Base-by-base conservation (phyloP, 2,329 filamentous ascomycete genomes). In the Cladosporium sphaerospermum region DNA sequence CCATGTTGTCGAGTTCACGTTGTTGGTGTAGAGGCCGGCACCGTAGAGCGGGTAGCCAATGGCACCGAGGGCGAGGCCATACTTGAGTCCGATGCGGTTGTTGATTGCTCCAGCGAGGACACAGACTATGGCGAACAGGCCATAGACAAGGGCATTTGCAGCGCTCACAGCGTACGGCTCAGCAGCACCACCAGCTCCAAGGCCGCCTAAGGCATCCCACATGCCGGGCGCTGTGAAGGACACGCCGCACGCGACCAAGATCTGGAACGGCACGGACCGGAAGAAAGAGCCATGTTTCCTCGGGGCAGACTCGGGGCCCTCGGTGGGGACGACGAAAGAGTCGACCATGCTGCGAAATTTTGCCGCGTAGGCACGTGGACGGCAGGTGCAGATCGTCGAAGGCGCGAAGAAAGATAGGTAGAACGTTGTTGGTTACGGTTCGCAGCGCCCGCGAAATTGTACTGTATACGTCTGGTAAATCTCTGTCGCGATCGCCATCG, bases 1-100 rank as follows among this genome's bases (percentile, higher is more conserved):
- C 76, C 76, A 78, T 14, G 69, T 73, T 37, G 75, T 78, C 3
- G 75, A 75, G 56, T 67, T 76, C 4, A 72, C 69, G 60, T 76
- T 76, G 57, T 76, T 76, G 45, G 69, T 70, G 60, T 78, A 78
- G 0, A 78, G 63, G 2, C 70, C 73, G 9, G 73, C 74, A 6
- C 60, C 65, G 54, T 78, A 78, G n/a, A 77, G 54, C 0, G 75
- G 73, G 58, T 76, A 78, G 3, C 75, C 75, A 0, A 75, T 51
- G 32, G 48, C 48, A 18, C 58, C 1, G 72, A 78, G 62, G n/a
- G 39, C 39, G 9, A 51, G 32, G 0, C 52, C 55, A 32, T 54
- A 59, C 31, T 52, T 52, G 6, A 59, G 36, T 5, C 57, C 57
- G 57, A 70, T 70, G 18, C 67, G 65, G 50, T 69, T 69, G 57